phyloP scores from a whole-genome alignment of 352 stramenopile genomes.

The Pythium phragmitis region DNA sequence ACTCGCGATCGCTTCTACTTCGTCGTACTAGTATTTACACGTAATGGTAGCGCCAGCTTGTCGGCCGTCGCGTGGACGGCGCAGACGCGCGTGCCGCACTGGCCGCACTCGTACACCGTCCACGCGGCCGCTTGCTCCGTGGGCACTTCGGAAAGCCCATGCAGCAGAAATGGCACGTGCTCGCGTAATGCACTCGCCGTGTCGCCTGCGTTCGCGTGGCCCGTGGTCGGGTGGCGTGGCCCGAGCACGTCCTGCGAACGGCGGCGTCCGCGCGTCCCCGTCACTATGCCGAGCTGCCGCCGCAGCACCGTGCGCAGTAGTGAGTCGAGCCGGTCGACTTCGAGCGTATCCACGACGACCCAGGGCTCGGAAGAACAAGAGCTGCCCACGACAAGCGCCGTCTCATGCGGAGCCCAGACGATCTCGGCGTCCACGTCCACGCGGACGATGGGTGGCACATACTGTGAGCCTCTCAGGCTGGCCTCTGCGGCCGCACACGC shows the following conservation, averaged over 20 bases:
- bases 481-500: slow-evolving; percentile 7
- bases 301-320: slow-evolving; percentile 28
- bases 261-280: background rate
- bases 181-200: slow-evolving; percentile 1
- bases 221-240: background rate
- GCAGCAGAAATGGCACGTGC: slow-evolving; percentile 18
- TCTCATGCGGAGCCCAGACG: slow-evolving; percentile 26
- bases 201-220: background rate
- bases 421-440: slow-evolving; percentile 7
- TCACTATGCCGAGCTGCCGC: slow-evolving; percentile 1
- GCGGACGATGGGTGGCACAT: background rate
- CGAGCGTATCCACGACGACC: slow-evolving; percentile 32
- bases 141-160: slow-evolving; percentile 7
- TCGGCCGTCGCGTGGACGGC: slow-evolving; percentile 1
- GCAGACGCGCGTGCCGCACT: slow-evolving; percentile 20
- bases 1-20: background rate
- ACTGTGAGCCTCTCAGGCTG: background rate
- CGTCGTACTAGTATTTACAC: background rate
- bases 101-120: slow-evolving; percentile 21
- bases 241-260: slow-evolving; percentile 3
- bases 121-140: background rate
- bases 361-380: slow-evolving; percentile 31
- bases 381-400: background rate
- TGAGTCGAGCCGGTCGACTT: slow-evolving; percentile 36
- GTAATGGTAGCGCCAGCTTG: slow-evolving; percentile 13